Base-by-base conservation (phyloP, 179 eudicot species). In the Vitellaria paradoxa region DNA sequence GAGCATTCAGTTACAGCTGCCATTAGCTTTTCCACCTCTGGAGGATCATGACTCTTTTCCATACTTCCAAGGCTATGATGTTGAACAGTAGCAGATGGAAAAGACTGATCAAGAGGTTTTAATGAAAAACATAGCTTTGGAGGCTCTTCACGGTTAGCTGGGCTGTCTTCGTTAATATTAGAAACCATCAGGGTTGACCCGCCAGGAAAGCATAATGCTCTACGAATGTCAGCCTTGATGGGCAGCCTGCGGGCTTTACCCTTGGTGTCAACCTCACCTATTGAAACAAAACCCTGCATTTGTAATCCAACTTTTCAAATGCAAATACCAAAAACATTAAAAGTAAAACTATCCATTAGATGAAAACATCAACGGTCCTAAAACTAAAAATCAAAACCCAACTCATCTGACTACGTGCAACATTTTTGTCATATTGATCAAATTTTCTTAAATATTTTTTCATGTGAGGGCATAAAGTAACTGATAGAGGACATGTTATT, bases 151-250 rank as follows among this genome's bases (percentile, higher is more conserved):
- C 57, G 59, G 70, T 57, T 79, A 65, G 74, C 77, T 73, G 79
- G 68, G 50, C 72, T 74, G 65, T 85, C 84, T 71, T 73, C 81
- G 50, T 75, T 73, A 76, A 92, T 82, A 85, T 91, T 90, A 69
- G 97, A 84, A 68, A 88, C 80, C 97, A 92, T 85, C 78, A 94
- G 90, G 72, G 88, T 91, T 61, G 98, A 92, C 77, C 96, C 94
- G 68, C 98, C 98, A 64, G 96, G 98, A 82, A 92, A 94, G 88
- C 97, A 94, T 67, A 94, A 82, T 62, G 96, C 89, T 56, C 86
- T 90, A 9, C 98, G 91, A 45, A 94, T 77, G 78, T 85, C 92
- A 55, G 96, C 89, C 84, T 85, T 92, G 24, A 94, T 81, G 72
- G 92, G 97, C 73, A 94, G 89, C 85, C 81, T 91, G 52, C 89